Evolutionary conservation across 495 filamentous ascomycete genomes (phyloP).

Genomic region (Neurospora pannonica): DNA sequence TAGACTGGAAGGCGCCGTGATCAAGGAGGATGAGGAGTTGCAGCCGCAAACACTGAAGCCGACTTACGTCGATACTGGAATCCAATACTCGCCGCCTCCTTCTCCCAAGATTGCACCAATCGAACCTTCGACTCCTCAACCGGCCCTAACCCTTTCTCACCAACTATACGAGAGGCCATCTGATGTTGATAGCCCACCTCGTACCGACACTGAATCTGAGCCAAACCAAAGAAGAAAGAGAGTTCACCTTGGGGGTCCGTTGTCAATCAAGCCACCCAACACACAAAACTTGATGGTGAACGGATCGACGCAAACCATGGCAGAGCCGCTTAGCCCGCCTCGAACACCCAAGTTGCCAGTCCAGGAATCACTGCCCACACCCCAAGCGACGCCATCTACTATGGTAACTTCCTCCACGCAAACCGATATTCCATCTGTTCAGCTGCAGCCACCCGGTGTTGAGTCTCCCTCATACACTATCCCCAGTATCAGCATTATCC

Average conservation of each 20-base stretch:
- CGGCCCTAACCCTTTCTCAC: constrained; percentile 5
- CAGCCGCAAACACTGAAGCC: constrained; percentile 11
- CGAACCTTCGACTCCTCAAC: constrained; percentile 34
- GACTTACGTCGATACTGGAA: constrained; percentile 60
- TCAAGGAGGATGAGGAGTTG: constrained; percentile 40
- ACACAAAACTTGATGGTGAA: constrained; percentile 52
- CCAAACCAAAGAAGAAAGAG: constrained; percentile 65
- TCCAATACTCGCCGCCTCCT: constrained; percentile 74
- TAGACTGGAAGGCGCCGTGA: constrained; percentile 37
- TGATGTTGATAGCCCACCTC: constrained; percentile 31
- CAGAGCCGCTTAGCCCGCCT: constrained; percentile 57
- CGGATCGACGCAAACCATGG: constrained; percentile 59
- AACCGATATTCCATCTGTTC: constrained; percentile 43
- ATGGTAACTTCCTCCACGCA: constrained; percentile 56
- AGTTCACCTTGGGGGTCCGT: constrained; percentile 35
- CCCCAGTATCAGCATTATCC: constrained; percentile 53
- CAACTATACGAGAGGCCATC: constrained; percentile 25
- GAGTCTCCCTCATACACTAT: constrained; percentile 34
- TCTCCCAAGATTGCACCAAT: constrained; percentile 49
- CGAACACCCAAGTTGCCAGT: constrained; percentile 51
- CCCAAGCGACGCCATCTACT: constrained; percentile 13
- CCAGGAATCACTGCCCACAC: constrained; percentile 12
- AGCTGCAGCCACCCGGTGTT: constrained; percentile 22
- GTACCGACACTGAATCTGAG: constrained; percentile 49
- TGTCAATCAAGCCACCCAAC: constrained; percentile 27